phyloP scores from a whole-genome alignment of 192 early-diverging fungal genomes.

The Linnemannia hyalina region DNA sequence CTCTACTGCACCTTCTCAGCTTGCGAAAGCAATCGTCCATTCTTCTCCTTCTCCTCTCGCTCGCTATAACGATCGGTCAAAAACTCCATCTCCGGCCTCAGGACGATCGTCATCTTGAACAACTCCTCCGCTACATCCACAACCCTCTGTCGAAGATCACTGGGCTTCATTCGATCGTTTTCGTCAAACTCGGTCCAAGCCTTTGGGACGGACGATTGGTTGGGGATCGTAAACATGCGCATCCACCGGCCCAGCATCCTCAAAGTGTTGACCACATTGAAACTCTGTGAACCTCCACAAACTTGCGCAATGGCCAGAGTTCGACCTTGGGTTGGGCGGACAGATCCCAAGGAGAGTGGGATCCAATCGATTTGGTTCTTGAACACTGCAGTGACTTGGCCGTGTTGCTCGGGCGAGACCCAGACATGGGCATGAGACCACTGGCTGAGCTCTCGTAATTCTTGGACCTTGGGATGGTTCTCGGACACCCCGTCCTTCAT shows the following conservation, averaged over 20 bases:
- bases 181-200: constrained; percentile 68
- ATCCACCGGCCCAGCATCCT: constrained; percentile 66
- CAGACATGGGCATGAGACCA: constrained; percentile 70
- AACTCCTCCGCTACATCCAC: constrained; percentile 68
- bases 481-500: constrained; percentile 65
- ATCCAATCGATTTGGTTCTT: constrained; percentile 70
- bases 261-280: constrained; percentile 65
- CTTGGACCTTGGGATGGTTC: constrained; percentile 62
- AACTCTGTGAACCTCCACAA: constrained; percentile 64
- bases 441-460: constrained; percentile 60
- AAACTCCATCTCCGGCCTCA: constrained; percentile 56
- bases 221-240: constrained; percentile 69
- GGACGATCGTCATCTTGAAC: constrained; percentile 59
- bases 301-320: constrained; percentile 64
- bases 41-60: constrained; percentile 57
- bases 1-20: constrained; percentile 50
- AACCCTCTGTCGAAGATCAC: constrained; percentile 59
- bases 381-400: constrained; percentile 64
- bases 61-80: constrained; percentile 63
- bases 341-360: constrained; percentile 56
- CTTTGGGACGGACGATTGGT: constrained; percentile 67
- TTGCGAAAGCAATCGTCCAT: constrained; percentile 62
- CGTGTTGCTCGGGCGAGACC: constrained; percentile 68
- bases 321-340: constrained; percentile 60
- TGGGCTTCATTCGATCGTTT: constrained; percentile 59